Evolutionary conservation across 2,329 filamentous ascomycete genomes (phyloP).

Genomic region (Alternaria incomplexa): DNA sequence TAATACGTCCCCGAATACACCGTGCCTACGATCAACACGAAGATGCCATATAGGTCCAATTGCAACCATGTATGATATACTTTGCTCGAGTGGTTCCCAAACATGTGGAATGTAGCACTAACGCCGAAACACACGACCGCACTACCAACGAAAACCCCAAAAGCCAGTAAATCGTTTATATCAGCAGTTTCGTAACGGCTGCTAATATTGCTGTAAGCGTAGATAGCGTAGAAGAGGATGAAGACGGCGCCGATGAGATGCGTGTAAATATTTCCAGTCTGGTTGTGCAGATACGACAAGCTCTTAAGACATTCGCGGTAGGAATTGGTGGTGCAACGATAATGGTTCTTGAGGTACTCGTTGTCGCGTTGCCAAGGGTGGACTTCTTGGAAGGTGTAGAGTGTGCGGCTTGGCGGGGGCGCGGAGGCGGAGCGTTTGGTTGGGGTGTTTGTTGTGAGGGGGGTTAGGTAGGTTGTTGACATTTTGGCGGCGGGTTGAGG

Average conservation of each 20-base stretch:
- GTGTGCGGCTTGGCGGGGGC: constrained; percentile 18
- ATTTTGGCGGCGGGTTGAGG: neutral
- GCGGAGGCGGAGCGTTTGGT: neutral
- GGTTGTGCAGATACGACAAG: constrained; percentile 7
- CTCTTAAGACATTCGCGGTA: constrained; percentile 7
- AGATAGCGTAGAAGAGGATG: neutral
- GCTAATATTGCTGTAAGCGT: neutral
- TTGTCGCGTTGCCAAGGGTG: constrained; percentile 13
- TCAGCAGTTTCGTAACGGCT: neutral
- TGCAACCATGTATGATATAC: constrained; percentile 7
- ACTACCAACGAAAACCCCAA: constrained; percentile 2
- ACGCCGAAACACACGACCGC: constrained; percentile 6
- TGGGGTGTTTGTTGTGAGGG: neutral
- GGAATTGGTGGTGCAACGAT: neutral
- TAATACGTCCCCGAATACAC: constrained; percentile 12
- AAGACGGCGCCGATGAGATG: constrained; percentile 1
- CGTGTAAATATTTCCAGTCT: constrained; percentile 8
- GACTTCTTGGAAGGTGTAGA: constrained; percentile 10
- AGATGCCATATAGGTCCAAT: constrained; percentile 8
- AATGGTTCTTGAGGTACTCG: constrained; percentile 3
- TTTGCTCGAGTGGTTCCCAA: constrained; percentile 5
- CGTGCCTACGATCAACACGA: constrained; percentile 7
- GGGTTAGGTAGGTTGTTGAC: neutral
- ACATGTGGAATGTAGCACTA: constrained; percentile 8
- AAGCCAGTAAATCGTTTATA: constrained; percentile 1